Conservation (phyloP, 2,329 filamentous ascomycete species). For the Apiospora koreana region DNA sequence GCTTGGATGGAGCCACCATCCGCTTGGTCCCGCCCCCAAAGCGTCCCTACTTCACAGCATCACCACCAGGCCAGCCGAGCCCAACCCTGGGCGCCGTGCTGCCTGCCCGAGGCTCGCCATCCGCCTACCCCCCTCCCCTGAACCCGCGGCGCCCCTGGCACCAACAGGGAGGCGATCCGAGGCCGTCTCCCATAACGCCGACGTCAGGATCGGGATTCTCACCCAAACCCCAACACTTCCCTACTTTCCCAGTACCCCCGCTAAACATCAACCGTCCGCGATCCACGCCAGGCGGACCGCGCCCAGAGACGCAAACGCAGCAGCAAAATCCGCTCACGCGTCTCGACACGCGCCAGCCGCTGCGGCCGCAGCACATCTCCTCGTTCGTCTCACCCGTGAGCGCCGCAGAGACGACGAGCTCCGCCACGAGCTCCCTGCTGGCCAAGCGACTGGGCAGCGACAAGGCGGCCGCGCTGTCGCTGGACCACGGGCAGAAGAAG, state of each 20-base stretch:
- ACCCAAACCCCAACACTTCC: constrained; percentile 22
- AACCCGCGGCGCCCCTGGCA: constrained; percentile 22
- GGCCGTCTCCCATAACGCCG: constrained; percentile 13
- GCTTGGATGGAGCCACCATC: constrained; percentile 28
- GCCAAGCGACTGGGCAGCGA: constrained; percentile 54
- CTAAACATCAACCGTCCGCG: constrained; percentile 16
- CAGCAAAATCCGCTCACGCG: constrained; percentile 10
- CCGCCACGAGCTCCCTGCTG: constrained; percentile 45
- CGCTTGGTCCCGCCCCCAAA: constrained; percentile 35
- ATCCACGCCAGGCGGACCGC: constrained; percentile 1
- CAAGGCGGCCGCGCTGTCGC: constrained; percentile 48
- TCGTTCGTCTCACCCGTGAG: constrained; percentile 27
- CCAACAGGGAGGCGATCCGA: constrained; percentile 2
- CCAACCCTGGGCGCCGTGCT: constrained; percentile 41
- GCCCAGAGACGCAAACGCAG: constrained; percentile 5
- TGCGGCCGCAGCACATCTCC: constrained; percentile 22
- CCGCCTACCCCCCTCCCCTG: constrained; percentile 28
- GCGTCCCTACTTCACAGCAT: constrained; percentile 31
- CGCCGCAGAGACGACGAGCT: constrained; percentile 26
- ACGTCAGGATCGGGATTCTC: constrained; percentile 28
- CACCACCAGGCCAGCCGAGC: constrained; percentile 42
- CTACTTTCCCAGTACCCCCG: constrained; percentile 24
- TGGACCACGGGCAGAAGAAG: constrained; percentile 30
- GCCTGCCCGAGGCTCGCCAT: constrained; percentile 19
- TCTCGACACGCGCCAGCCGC: constrained; percentile 15